phyloP scores from a whole-genome alignment of 1,284 basidiomycete genomes.

The Retiboletus flavoniger region DNA sequence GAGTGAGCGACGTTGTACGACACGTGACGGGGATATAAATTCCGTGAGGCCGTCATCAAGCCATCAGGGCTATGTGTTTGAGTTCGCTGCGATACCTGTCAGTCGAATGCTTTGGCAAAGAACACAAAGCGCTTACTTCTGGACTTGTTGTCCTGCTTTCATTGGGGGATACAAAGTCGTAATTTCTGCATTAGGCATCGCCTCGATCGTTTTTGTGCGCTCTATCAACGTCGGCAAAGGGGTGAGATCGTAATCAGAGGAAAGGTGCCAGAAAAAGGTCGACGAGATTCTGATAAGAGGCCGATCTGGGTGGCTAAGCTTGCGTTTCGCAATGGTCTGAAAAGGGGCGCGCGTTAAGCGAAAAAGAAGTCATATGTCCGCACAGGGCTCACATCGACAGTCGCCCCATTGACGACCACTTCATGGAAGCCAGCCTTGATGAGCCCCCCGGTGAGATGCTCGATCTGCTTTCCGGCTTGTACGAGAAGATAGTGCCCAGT shows the following conservation, averaged over 20 bases:
- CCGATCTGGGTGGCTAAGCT: conserved; percentile 60
- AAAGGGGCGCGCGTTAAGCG: conserved; percentile 6
- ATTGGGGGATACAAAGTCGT: conserved; percentile 67
- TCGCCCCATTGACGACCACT: conserved; percentile 82
- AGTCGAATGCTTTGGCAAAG: conserved; percentile 2
- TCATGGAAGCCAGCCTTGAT: conserved; percentile 93
- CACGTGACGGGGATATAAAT: neutral
- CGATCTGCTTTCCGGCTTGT: conserved; percentile 90
- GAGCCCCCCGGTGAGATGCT: conserved; percentile 83
- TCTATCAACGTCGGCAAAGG: conserved; percentile 59
- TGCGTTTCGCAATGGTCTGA: conserved; percentile 67
- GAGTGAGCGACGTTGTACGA: neutral
- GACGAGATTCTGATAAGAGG: conserved; percentile 89
- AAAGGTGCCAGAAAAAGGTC: conserved; percentile 93
- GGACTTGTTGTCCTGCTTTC: conserved; percentile 85
- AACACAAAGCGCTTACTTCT: conserved; percentile 54
- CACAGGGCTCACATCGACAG: conserved; percentile 54
- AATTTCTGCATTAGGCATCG: conserved; percentile 39
- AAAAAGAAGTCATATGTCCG: neutral
- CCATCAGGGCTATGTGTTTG: conserved; percentile 79
- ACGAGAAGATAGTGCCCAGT: conserved; percentile 73
- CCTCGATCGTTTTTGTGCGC: conserved; percentile 43
- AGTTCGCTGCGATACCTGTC: conserved; percentile 57
- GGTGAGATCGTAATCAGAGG: conserved; percentile 74
- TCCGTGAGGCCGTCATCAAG: conserved; percentile 33